Evolutionary conservation across 2,329 filamentous ascomycete species (phyloP).

Genomic region (Penicillium sp.): DNA sequence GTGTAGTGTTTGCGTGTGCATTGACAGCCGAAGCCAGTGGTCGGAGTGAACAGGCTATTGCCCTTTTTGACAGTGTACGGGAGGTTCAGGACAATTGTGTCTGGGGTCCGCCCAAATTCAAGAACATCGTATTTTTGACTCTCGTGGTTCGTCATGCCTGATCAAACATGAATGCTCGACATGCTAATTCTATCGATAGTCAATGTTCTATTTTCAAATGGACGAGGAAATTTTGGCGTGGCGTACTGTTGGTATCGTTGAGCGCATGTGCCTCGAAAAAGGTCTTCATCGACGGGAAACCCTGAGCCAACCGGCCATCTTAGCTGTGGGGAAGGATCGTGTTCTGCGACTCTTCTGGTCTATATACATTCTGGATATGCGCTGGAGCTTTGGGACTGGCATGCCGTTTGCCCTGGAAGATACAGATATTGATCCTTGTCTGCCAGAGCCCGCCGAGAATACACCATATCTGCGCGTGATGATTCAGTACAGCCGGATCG

Average conservation of each 20-base stretch:
- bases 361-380: slow-evolving; percentile 79
- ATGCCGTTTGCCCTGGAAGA: slow-evolving; percentile 83
- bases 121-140: slow-evolving; percentile 58
- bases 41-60: slow-evolving; percentile 69
- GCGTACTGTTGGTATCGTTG: slow-evolving; percentile 83
- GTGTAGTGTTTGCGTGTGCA: slow-evolving; percentile 76
- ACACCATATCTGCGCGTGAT: slow-evolving; percentile 77
- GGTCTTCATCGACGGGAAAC: slow-evolving; percentile 79
- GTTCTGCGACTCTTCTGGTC: slow-evolving; percentile 81
- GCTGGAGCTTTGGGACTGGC: slow-evolving; percentile 85
- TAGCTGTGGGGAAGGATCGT: slow-evolving; percentile 66
- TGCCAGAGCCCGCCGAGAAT: slow-evolving; percentile 68
- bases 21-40: slow-evolving; percentile 76
- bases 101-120: slow-evolving; percentile 58
- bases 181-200: slow-evolving; percentile 42
- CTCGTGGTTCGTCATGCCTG: slow-evolving; percentile 40
- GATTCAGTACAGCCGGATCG: slow-evolving; percentile 79
- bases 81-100: slow-evolving; percentile 64
- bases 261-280: slow-evolving; percentile 73
- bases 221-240: slow-evolving; percentile 84
- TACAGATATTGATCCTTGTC: slow-evolving; percentile 73
- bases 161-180: too few species aligned
- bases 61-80: slow-evolving; percentile 75
- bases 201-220: slow-evolving; percentile 76
- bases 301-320: slow-evolving; percentile 62